phyloP scores from a whole-genome alignment of 208 protist species.

The Trypanosoma conorhini region DNA sequence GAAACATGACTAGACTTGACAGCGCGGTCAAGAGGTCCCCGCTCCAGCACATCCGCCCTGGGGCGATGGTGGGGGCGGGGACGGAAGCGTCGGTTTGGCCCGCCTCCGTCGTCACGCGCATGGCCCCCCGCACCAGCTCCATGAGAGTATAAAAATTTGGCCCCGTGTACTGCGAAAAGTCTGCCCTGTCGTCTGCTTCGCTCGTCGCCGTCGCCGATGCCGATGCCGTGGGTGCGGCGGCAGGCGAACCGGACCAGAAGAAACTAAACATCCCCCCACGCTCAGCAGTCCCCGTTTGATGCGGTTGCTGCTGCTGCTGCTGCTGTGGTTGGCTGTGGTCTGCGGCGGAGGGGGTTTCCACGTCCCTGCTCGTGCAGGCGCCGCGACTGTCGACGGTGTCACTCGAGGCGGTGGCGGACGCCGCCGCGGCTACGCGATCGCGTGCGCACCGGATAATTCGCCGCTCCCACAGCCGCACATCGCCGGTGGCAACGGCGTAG shows the following conservation, averaged over 20 bases:
- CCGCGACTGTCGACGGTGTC: neutral
- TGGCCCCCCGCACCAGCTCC: constrained; percentile 15
- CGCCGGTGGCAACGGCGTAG: constrained; percentile 18
- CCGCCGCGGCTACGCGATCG: neutral
- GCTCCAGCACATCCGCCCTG: constrained; percentile 1
- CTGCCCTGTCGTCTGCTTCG: neutral
- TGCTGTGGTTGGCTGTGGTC: neutral
- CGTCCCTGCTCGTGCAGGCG: neutral
- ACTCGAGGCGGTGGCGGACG: neutral
- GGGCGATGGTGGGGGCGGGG: neutral
- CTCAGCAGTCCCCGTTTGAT: neutral
- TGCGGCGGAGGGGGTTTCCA: neutral
- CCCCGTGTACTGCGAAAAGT: constrained; percentile 13
- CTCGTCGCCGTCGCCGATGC: neutral
- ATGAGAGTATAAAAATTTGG: constrained; percentile 13
- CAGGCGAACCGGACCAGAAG: neutral
- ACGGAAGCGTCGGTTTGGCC: too few species aligned
- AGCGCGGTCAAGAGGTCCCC: constrained; percentile 13
- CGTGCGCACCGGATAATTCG: constrained; percentile 6
- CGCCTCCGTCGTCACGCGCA: neutral
- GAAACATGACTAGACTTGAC: constrained; percentile 15
- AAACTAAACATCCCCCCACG: neutral
- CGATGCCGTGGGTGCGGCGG: neutral
- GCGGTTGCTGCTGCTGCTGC: neutral
- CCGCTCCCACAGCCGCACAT: constrained; percentile 16